These are phyloP conservation scores for Gyrodon lividus DNA, from an alignment of 768 basidiomycete species.

Conservation along the genomic window DNA sequence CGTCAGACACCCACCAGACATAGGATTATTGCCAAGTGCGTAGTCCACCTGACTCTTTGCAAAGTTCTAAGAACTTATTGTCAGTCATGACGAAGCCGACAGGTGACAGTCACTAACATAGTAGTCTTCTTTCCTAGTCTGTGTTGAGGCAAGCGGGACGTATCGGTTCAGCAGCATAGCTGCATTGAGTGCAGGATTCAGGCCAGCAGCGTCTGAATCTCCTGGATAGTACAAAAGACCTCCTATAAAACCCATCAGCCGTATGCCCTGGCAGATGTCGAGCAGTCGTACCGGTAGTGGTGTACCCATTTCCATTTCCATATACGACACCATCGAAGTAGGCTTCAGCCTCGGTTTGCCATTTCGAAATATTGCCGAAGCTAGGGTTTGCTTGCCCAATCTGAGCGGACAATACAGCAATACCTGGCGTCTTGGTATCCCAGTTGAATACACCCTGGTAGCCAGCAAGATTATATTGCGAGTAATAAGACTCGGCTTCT, in stretches of 20 bases:
- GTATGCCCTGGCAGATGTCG: neutral
- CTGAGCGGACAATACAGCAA: constrained; percentile 75
- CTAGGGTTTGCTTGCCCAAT: constrained; percentile 56
- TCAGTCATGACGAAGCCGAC: constrained; percentile 6
- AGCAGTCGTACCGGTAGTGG: constrained; percentile 56
- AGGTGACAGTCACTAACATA: constrained; percentile 38
- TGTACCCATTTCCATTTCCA: constrained; percentile 48
- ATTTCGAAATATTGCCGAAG: constrained; percentile 59
- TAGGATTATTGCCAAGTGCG: constrained; percentile 83
- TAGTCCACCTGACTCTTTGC: constrained; percentile 81
- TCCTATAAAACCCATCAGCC: constrained; percentile 40
- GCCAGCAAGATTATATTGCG: constrained; percentile 50
- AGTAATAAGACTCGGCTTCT: constrained; percentile 63
- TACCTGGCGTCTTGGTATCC: constrained; percentile 80
- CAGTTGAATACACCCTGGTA: constrained; percentile 76
- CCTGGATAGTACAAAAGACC: constrained; percentile 82
- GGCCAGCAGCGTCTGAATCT: constrained; percentile 74
- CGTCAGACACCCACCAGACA: constrained; percentile 58
- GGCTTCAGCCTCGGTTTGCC: constrained; percentile 67
- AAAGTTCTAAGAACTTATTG: constrained; percentile 48
- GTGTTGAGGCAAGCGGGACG: constrained; percentile 66
- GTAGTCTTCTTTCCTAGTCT: constrained; percentile 58
- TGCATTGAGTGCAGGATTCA: constrained; percentile 85
- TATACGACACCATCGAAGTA: constrained; percentile 76
- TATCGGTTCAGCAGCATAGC: constrained; percentile 83